Conservation (phyloP, 768 basidiomycete genomes). For the Pulveroboletus sp. region DNA sequence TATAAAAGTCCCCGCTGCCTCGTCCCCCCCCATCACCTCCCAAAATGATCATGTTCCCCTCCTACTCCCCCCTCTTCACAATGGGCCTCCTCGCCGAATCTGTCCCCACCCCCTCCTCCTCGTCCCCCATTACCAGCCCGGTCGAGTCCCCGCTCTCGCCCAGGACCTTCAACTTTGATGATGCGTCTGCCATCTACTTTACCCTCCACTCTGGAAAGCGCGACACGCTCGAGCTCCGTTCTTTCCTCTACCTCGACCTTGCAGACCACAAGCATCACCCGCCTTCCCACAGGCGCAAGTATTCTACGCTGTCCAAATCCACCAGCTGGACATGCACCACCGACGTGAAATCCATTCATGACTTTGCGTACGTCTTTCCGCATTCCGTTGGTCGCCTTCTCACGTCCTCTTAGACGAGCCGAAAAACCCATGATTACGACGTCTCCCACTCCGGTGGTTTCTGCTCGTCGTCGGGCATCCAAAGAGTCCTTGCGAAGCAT, state of each 20-base stretch:
- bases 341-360: slow-evolving; percentile 9
- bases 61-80: slow-evolving; percentile 65
- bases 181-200: slow-evolving; percentile 45
- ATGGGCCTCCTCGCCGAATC: slow-evolving; percentile 50
- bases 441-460: slow-evolving; percentile 9
- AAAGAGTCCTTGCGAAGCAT: slow-evolving; percentile 46
- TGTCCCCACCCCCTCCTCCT: slow-evolving; percentile 6
- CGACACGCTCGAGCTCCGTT: slow-evolving; percentile 42
- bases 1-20: slow-evolving; percentile 14
- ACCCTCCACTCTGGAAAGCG: slow-evolving; percentile 42
- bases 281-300: slow-evolving; percentile 37
- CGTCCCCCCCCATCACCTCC: background rate
- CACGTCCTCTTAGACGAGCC: slow-evolving; percentile 15
- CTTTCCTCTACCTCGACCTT: slow-evolving; percentile 69
- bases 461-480: slow-evolving; percentile 31
- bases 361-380: slow-evolving; percentile 14
- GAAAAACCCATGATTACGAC: slow-evolving; percentile 22
- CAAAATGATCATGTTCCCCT: slow-evolving; percentile 11
- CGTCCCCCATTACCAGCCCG: too few species aligned
- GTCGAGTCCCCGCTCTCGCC: background rate
- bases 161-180: slow-evolving; percentile 13
- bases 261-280: slow-evolving; percentile 49
- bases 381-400: background rate
- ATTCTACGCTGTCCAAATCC: slow-evolving; percentile 28
- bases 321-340: slow-evolving; percentile 29